phyloP scores from a whole-genome alignment of 2,329 filamentous ascomycete genomes.

The Blastomyces parvus region DNA sequence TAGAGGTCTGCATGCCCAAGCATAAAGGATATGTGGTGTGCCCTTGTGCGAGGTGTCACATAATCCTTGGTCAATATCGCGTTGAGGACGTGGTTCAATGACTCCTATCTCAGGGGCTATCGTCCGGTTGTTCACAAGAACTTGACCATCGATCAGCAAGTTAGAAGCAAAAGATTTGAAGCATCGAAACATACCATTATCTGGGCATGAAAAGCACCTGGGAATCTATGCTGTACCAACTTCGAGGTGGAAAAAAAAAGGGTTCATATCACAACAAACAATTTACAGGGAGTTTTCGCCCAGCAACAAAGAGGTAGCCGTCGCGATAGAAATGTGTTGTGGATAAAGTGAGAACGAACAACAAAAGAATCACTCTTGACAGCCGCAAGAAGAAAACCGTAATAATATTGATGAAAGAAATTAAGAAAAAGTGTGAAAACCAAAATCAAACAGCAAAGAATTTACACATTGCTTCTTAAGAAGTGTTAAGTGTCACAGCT shows the following conservation, averaged over 20 bases:
- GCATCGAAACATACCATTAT: not conserved
- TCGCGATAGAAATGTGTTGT: not conserved
- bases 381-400: not conserved
- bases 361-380: not conserved
- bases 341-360: not conserved
- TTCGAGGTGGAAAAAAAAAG: not conserved
- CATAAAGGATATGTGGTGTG: not conserved
- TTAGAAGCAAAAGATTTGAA: not conserved
- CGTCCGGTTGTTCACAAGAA: not conserved
- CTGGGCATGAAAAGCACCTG: not conserved
- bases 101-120: not conserved
- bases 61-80: not conserved
- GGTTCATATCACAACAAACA: slow-evolving; percentile 2
- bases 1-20: not conserved
- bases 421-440: not conserved
- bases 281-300: not conserved
- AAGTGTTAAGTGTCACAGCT: not conserved
- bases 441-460: not conserved
- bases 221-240: not conserved
- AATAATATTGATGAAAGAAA: not conserved
- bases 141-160: not conserved
- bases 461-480: not conserved
- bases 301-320: not conserved
- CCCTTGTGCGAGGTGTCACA: not conserved
- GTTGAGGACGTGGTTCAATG: not conserved